Base-by-base conservation (phyloP, 2,329 filamentous ascomycete genomes). In the Hypoxylon sp. region DNA sequence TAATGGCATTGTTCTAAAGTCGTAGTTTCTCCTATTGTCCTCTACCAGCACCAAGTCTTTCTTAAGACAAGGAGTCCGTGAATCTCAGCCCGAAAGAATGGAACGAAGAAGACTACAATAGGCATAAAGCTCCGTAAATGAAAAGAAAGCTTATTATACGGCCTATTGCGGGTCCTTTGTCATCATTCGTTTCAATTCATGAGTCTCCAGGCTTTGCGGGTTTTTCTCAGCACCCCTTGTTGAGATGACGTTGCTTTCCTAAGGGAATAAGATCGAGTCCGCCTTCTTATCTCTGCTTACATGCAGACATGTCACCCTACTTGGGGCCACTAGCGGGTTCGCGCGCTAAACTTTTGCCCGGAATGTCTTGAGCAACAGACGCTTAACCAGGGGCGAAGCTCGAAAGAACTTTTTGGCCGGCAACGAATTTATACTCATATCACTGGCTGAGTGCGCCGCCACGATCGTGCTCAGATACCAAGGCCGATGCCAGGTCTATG, bases 1-100 rank as follows among this genome's bases (percentile, higher is more conserved):
- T 44, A 63, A 68, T 65, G 30, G 50, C 62, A 48, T 68, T 68
- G 65, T 68, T 36, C 14, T 33, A 11, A 54, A 18, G 14, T 6
- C 20, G 16, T 20, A 16, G 9, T 1, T 9, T 22, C 11, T 57
- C 22, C 36, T 11, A 61, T 64, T 65, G 42, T 58, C 3, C 7
- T 58, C 32, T 42, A 28, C 8, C 26, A 46, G 6, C 14, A n/a
- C 7, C 2, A 12, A 8, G 32, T 33, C 54, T 61, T 61, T 53
- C 20, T 30, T 36, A 40, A 50, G 16, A 52, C 11, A 52, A 52
- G 38, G 20, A 22, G 7, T 9, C 2, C 12, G 26, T 16, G 11
- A 7, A 11, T 42, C 32, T 24, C 20, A 26, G 20, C 3, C 12
- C 32, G 12, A 16, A 16, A 46, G n/a, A 48, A 56, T 30, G 18